phyloP scores from a whole-genome alignment of 345 rosid genomes.

The Aquilaria yunnanensis region DNA sequence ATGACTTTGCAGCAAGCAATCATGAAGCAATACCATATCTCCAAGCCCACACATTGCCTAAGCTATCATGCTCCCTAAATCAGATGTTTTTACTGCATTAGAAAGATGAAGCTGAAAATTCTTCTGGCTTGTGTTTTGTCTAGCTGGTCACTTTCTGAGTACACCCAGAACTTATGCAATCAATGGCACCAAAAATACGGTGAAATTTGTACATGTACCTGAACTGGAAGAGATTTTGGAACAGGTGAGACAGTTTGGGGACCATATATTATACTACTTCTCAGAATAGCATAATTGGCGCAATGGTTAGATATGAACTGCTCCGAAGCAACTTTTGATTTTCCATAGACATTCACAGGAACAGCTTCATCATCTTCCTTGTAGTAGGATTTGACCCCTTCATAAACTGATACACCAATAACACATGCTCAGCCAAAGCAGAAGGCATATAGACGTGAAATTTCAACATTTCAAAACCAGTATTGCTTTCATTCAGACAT shows the following conservation, averaged over 20 bases:
- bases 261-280: constrained; percentile 85
- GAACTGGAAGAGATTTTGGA: constrained; percentile 81
- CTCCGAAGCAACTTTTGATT: constrained; percentile 87
- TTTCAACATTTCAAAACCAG: no score
- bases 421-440: constrained; percentile 4
- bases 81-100: no score
- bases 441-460: background rate
- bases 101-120: background rate
- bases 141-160: no score
- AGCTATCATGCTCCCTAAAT: no score
- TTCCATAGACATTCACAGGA: constrained; percentile 82
- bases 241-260: constrained; percentile 85
- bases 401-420: constrained; percentile 45
- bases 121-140: background rate
- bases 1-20: background rate
- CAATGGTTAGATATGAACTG: constrained; percentile 47
- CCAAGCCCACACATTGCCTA: no score
- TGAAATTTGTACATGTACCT: constrained; percentile 30
- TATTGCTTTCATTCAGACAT: background rate
- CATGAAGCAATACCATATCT: background rate
- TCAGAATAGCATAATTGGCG: constrained; percentile 64
- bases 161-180: no score
- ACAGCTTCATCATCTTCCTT: constrained; percentile 78
- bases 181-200: background rate
- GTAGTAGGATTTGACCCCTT: constrained; percentile 83